These are phyloP conservation scores for Melastoma candidum DNA, from an alignment of 441 rosid species.

Conservation along the genomic window DNA sequence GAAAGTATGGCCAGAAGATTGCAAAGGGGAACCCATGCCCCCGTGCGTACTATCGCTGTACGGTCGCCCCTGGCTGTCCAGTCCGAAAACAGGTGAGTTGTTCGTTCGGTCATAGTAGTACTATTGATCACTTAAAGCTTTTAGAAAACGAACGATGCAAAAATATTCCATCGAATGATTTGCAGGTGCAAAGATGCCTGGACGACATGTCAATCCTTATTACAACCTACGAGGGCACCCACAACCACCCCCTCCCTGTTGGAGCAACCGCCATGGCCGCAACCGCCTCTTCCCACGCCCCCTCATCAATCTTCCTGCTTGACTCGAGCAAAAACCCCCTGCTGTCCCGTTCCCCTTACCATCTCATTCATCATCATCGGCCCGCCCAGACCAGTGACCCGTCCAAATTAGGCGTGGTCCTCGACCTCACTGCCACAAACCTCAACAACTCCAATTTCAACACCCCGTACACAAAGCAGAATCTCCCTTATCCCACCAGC, in stretches of 20 bases:
- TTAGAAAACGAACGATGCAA: background rate
- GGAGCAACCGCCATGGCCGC: constrained; percentile 96
- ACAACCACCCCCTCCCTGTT: constrained; percentile 87
- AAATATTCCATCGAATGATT: no score
- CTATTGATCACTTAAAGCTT: background rate
- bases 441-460: background rate
- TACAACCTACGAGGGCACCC: constrained; percentile 95
- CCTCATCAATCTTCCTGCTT: constrained; percentile 36
- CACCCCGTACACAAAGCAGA: background rate
- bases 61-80: constrained; percentile 75
- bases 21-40: constrained; percentile 97
- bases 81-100: constrained; percentile 73
- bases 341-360: constrained; percentile 4
- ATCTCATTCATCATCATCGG: constrained; percentile 13
- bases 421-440: constrained; percentile 31
- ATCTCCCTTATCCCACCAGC: constrained; percentile 1
- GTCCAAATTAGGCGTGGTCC: constrained; percentile 28
- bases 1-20: constrained; percentile 92
- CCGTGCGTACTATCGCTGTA: constrained; percentile 90
- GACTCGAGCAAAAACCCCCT: constrained; percentile 27
- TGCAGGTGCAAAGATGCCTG: constrained; percentile 82
- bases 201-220: constrained; percentile 94
- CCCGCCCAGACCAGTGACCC: constrained; percentile 18
- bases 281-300: constrained; percentile 33
- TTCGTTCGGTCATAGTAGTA: background rate